Percentiles rank a stretch among this genome's conserved stretches.
Evolutionary conservation across 345 rosid genomes (phyloP).

Genomic region (Pugionium cornutum): DNA sequence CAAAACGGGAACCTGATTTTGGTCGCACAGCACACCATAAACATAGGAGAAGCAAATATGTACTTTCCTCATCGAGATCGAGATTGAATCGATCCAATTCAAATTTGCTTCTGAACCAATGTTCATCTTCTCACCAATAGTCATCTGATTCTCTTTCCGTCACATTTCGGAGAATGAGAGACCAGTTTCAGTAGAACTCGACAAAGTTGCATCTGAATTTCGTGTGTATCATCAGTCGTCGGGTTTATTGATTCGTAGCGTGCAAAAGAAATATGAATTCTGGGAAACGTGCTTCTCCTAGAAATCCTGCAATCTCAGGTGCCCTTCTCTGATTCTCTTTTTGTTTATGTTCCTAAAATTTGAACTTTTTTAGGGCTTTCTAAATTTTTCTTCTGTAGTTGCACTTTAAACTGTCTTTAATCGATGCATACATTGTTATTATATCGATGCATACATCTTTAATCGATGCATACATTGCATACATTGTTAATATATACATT

Average conservation of each 20-base stretch:
- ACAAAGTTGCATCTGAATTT: conserved; percentile 14
- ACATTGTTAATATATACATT: too few species aligned
- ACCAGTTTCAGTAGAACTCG: conserved; percentile 3
- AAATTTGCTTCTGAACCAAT: too few species aligned
- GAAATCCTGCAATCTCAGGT: conserved; percentile 38
- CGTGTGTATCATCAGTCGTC: not conserved
- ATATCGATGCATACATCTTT: not conserved
- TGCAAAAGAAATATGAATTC: conserved; percentile 31
- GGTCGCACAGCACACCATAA: conserved; percentile 34
- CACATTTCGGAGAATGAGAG: conserved; percentile 10
- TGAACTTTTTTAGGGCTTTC: conserved; percentile 14
- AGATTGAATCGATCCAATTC: conserved; percentile 26
- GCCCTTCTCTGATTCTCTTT: not conserved
- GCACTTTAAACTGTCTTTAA: not conserved
- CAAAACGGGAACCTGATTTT: conserved; percentile 34
- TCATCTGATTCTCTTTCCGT: not conserved
- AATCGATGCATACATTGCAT: too few species aligned
- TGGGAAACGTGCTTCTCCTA: conserved; percentile 16
- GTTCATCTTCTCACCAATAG: conserved; percentile 7
- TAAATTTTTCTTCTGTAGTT: not conserved
- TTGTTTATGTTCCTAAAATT: not conserved
- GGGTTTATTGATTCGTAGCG: conserved; percentile 1
- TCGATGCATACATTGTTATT: conserved; percentile 16
- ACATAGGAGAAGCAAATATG: conserved; percentile 17
- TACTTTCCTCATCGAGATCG: conserved; percentile 21